Conservation (phyloP, 257 asterid species). For the Lycium ferocissimum region DNA sequence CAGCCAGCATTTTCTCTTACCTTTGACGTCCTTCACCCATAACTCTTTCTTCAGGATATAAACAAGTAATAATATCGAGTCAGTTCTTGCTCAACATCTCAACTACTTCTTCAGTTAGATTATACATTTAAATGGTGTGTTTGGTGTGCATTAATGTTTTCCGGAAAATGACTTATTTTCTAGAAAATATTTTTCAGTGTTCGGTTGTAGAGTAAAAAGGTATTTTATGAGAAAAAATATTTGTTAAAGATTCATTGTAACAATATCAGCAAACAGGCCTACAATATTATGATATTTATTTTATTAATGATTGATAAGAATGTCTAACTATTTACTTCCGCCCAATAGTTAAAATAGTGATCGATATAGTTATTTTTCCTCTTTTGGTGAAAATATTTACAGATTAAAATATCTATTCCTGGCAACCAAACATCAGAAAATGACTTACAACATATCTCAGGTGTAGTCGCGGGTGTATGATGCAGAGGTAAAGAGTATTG, state of each 20-base stretch:
- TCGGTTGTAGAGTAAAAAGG: neutral
- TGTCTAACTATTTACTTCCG: no score
- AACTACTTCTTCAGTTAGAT: no score
- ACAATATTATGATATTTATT: neutral
- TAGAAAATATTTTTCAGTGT: neutral
- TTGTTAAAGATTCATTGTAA: no score
- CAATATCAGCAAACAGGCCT: neutral
- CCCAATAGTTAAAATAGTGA: no score
- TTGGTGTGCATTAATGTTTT: no score
- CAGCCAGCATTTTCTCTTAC: slow-evolving; percentile 56
- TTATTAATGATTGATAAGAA: no score
- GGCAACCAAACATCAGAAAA: neutral
- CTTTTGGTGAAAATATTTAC: neutral
- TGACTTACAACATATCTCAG: no score
- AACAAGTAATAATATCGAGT: neutral
- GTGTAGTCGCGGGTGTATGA: no score
- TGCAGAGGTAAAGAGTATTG: no score
- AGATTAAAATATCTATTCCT: neutral
- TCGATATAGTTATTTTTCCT: neutral
- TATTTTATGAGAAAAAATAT: neutral
- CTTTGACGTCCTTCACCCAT: slow-evolving; percentile 47
- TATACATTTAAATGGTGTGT: no score
- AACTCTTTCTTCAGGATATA: slow-evolving; percentile 45
- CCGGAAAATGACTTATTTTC: neutral
- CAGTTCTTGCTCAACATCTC: neutral